Evolutionary conservation across 352 stramenopile species (phyloP).

Genomic region (Pythium diclinum): DNA sequence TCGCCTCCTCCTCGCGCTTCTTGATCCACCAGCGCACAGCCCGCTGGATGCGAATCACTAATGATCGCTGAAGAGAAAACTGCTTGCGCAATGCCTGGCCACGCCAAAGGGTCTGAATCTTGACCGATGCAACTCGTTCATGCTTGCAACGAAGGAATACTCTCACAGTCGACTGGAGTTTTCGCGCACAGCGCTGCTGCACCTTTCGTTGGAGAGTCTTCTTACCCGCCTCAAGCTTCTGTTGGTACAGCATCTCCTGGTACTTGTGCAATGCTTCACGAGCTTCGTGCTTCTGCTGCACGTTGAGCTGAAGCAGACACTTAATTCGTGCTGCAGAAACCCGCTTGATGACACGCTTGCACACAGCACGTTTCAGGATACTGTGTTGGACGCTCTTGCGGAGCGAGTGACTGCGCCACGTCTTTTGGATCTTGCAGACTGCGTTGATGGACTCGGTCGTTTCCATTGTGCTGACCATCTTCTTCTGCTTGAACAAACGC

Average conservation of each 20-base stretch:
- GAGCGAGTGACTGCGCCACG: conserved; percentile 5
- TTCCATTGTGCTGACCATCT: background rate
- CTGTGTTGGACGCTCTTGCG: conserved; percentile 1
- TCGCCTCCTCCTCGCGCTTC: conserved; percentile 11
- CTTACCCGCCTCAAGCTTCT: conserved; percentile 19
- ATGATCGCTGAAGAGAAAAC: background rate
- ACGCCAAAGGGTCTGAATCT: conserved; percentile 11
- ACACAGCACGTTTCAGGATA: conserved; percentile 14
- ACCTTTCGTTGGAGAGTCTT: conserved; percentile 19
- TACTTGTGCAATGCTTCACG: conserved; percentile 17
- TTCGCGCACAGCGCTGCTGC: conserved; percentile 9
- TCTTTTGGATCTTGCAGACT: conserved; percentile 7
- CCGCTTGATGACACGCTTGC: conserved; percentile 1
- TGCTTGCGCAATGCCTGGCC: background rate
- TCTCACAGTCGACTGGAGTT: background rate
- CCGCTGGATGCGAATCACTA: conserved; percentile 1
- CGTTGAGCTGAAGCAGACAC: conserved; percentile 17
- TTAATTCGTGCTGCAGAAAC: conserved; percentile 18
- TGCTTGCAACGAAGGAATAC: background rate
- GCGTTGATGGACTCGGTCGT: conserved; percentile 3
- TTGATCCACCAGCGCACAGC: conserved; percentile 20
- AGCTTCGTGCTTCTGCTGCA: conserved; percentile 16
- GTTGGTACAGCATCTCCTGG: conserved; percentile 27
- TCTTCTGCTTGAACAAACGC: background rate
- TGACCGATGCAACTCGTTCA: background rate